phyloP scores from a whole-genome alignment of 1,284 basidiomycete species.

The Ganoderma resinaceum region DNA sequence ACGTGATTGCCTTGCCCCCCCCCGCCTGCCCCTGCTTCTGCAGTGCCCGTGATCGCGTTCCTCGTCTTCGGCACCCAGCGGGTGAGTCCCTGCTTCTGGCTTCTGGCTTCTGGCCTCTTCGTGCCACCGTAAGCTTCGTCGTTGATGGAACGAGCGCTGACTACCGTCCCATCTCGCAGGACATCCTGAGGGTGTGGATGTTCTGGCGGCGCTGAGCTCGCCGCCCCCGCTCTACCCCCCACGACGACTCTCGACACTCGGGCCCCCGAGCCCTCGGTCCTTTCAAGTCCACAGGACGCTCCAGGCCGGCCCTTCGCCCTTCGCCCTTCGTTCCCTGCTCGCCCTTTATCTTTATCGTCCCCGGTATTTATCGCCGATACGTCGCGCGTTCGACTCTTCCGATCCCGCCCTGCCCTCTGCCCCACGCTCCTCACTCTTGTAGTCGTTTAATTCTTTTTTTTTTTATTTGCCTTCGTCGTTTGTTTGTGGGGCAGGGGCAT shows the following conservation, averaged over 20 bases:
- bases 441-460: background rate
- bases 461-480: background rate
- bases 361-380: background rate
- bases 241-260: no score
- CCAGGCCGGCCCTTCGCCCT: background rate
- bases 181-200: slow-evolving; percentile 31
- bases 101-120: background rate
- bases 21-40: background rate
- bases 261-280: background rate
- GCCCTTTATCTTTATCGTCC: background rate
- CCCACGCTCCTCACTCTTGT: background rate
- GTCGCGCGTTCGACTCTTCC: background rate
- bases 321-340: background rate
- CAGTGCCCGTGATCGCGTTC: slow-evolving; percentile 34
- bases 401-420: background rate
- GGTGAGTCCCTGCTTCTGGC: slow-evolving; percentile 15
- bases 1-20: background rate
- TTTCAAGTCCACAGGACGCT: background rate
- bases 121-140: background rate
- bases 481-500: background rate
- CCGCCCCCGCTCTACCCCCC: background rate
- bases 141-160: slow-evolving; percentile 1
- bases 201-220: slow-evolving; percentile 29
- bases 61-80: slow-evolving; percentile 32
- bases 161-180: slow-evolving; percentile 14